A percentile compares a stretch with the other conserved stretches of the same genome.
Conservation (phyloP, 306 rosid genomes). For the Vicia villosa region DNA sequence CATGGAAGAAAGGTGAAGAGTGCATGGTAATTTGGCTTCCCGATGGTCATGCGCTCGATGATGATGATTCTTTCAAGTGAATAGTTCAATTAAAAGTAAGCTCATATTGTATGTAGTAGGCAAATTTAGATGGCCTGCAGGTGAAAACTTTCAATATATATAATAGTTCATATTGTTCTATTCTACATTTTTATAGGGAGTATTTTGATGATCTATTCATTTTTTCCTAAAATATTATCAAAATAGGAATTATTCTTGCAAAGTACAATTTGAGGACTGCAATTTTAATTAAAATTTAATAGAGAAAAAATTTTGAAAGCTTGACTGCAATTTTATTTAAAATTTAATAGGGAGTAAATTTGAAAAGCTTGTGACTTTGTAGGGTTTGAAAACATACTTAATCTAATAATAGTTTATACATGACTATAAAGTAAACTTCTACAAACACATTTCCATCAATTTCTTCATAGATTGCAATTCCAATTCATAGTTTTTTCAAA, state of each 20-base stretch:
- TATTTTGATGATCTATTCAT: too few relatives aligned
- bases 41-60: constrained; percentile 2
- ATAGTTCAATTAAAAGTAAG: constrained; percentile 26
- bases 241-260: too few relatives aligned
- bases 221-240: too few relatives aligned
- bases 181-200: not conserved
- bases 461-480: too few relatives aligned
- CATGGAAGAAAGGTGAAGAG: constrained; percentile 69
- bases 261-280: too few relatives aligned
- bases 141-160: constrained; percentile 23
- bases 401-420: not conserved
- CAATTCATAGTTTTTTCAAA: too few relatives aligned
- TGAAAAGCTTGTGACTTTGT: too few relatives aligned
- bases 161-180: constrained; percentile 9
- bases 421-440: not conserved
- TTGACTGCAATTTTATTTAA: too few relatives aligned
- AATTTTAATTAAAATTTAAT: too few relatives aligned
- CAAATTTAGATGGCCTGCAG: constrained; percentile 8
- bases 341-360: too few relatives aligned
- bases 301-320: too few relatives aligned
- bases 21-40: not conserved
- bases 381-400: too few relatives aligned
- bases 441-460: not conserved
- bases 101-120: constrained; percentile 5
- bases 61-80: constrained; percentile 23